Base-by-base conservation (phyloP, 192 early-diverging fungal species). In the Radiomyces spectabilis region DNA sequence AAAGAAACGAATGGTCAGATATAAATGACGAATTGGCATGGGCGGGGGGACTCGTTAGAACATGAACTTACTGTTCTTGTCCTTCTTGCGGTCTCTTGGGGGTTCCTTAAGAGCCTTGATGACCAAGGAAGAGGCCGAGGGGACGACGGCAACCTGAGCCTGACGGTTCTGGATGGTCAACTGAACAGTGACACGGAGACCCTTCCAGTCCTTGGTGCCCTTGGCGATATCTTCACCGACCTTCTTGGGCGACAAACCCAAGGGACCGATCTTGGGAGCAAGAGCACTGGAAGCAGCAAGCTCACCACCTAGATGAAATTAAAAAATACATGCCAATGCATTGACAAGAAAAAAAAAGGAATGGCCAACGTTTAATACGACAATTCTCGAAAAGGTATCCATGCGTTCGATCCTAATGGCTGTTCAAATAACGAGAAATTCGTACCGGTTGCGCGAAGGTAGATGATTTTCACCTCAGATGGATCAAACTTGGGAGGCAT, bases 191-290 rank as follows among this genome's bases (percentile, higher is more conserved):
- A 99, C 89, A 65, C 89, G 85, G 55, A 99, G 86, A 82, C 96
- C 96, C 85, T 99, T 99, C 89, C 89, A 99, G 66, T 91, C 93
- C 76, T 90, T 80, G 65, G 96, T 99, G 61, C 88, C 93, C 86
- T 99, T 99, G 82, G 96, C 96, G 62, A 99, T 99, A 76, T 99
- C 96, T 81, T 99, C 96, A 84, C 96, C 96, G 50, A 95, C 89
- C 85, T 99, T 99, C 86, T 99, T 99, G 80, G 96, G 96, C 42
- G 94, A 91, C 67, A 86, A 79, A 96, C 96, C 96, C 66, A 99
- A 91, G 68, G 96, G 96, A 93, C 96, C 96, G 60, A 97, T 91
- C 88, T 99, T 99, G 75, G 96, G 60, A 32, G 57, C 57, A 44
- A 99, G 84, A 39, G 93, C 93, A 68, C 87, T 89, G 68, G 91